Evolutionary conservation across 805 yeast species (phyloP).

Genomic region (Barnettozyma pratensis): DNA sequence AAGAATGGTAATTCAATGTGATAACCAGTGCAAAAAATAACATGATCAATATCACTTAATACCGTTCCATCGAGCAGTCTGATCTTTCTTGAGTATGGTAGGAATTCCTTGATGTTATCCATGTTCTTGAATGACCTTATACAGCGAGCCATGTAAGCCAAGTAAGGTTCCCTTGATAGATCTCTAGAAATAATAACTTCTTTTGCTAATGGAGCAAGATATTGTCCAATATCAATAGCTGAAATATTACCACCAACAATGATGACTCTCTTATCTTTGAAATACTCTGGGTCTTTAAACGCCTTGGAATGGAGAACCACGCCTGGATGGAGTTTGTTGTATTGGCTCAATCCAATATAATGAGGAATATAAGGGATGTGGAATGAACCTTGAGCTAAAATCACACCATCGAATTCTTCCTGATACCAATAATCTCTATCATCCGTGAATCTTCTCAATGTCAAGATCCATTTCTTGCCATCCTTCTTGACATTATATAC

Average conservation of each 20-base stretch:
- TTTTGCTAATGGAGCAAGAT: constrained; percentile 31
- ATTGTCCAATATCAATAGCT: constrained; percentile 41
- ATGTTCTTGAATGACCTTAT: constrained; percentile 23
- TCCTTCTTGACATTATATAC: constrained; percentile 34
- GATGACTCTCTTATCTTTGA: constrained; percentile 34
- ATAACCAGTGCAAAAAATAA: constrained; percentile 41
- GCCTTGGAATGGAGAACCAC: constrained; percentile 47
- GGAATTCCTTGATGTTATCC: constrained; percentile 24
- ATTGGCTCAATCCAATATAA: constrained; percentile 42
- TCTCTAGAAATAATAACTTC: constrained; percentile 62
- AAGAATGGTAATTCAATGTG: constrained; percentile 37
- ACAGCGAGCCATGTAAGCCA: constrained; percentile 33
- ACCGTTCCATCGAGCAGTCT: constrained; percentile 30
- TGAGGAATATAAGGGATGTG: constrained; percentile 51
- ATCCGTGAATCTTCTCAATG: constrained; percentile 20
- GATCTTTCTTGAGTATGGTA: constrained; percentile 25
- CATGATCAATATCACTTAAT: constrained; percentile 31
- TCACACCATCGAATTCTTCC: constrained; percentile 49
- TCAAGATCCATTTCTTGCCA: constrained; percentile 33
- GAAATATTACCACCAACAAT: constrained; percentile 41
- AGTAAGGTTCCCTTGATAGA: constrained; percentile 55
- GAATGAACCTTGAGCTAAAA: constrained; percentile 56
- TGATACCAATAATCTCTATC: constrained; percentile 35
- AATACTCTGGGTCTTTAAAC: constrained; percentile 39
- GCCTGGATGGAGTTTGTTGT: constrained; percentile 35